These are phyloP conservation scores for Zymoseptoria crescenta DNA, from an alignment of 2,329 filamentous ascomycete species.

Conservation along the genomic window DNA sequence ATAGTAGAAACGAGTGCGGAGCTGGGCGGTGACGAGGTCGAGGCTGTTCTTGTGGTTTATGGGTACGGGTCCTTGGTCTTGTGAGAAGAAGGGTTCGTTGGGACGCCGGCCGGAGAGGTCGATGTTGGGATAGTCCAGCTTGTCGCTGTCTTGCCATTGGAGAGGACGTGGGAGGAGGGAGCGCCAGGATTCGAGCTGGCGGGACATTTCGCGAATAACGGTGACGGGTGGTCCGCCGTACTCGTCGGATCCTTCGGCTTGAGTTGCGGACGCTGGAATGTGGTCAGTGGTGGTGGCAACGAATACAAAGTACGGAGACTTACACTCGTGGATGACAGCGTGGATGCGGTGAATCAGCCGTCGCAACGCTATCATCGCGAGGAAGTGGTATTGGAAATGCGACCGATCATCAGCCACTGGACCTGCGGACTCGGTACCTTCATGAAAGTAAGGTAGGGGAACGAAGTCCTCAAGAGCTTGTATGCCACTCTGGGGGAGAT, in stretches of 20 bases:
- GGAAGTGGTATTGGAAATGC: slow-evolving; percentile 52
- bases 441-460: slow-evolving; percentile 47
- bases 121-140: slow-evolving; percentile 35
- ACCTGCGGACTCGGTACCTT: slow-evolving; percentile 31
- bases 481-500: slow-evolving; percentile 49
- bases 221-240: slow-evolving; percentile 33
- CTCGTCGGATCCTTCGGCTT: slow-evolving; percentile 27
- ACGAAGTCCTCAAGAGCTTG: slow-evolving; percentile 47
- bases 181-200: slow-evolving; percentile 52
- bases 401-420: slow-evolving; percentile 38
- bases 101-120: slow-evolving; percentile 20
- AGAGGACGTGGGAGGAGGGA: slow-evolving; percentile 47
- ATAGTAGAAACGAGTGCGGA: slow-evolving; percentile 54
- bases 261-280: slow-evolving; percentile 16
- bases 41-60: slow-evolving; percentile 45
- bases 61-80: slow-evolving; percentile 40
- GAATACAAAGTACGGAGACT: slow-evolving; percentile 21
- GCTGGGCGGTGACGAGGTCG: slow-evolving; percentile 50
- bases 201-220: slow-evolving; percentile 45
- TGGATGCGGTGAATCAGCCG: slow-evolving; percentile 49
- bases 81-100: slow-evolving; percentile 38
- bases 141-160: slow-evolving; percentile 51
- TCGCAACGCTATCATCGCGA: slow-evolving; percentile 52
- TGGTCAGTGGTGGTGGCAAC: slow-evolving; percentile 3
- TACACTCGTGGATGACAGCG: slow-evolving; percentile 45